Conservation (phyloP, 1,284 basidiomycete species). For the Wolfiporia cocos region DNA sequence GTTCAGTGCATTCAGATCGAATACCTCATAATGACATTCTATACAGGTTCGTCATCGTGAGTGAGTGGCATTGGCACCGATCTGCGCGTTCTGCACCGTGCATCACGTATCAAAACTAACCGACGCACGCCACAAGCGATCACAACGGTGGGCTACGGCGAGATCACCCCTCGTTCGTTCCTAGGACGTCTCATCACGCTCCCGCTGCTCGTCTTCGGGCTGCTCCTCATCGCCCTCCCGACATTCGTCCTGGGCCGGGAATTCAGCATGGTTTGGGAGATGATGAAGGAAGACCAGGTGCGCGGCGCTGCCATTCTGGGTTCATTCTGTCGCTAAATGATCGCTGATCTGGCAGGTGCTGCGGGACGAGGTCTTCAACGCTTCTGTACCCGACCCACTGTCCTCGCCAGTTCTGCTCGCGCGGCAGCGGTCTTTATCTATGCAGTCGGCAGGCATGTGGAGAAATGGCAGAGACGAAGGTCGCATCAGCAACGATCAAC, state of each 20-base stretch:
- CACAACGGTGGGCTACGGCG: conserved; percentile 83
- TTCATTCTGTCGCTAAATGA: conserved; percentile 33
- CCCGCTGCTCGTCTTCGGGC: conserved; percentile 79
- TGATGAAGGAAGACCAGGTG: conserved; percentile 53
- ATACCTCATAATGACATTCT: no score
- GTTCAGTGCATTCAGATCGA: no score
- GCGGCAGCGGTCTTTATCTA: conserved; percentile 9
- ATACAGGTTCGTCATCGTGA: conserved; percentile 44
- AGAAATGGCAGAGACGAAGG: conserved; percentile 17
- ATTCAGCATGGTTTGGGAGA: conserved; percentile 84
- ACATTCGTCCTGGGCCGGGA: conserved; percentile 86
- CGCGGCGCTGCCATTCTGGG: conserved; percentile 10
- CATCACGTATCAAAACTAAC: neutral
- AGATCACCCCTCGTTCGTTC: conserved; percentile 80
- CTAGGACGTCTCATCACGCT: conserved; percentile 79
- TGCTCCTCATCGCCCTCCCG: conserved; percentile 82
- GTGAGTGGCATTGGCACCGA: conserved; percentile 33
- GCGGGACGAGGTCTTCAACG: conserved; percentile 12
- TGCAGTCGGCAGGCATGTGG: conserved; percentile 33
- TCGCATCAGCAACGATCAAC: conserved; percentile 11
- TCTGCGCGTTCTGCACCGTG: neutral
- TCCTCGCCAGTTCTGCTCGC: conserved; percentile 33
- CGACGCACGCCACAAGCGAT: no score
- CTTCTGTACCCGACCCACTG: conserved; percentile 12
- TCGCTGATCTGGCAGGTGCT: conserved; percentile 4